These are phyloP conservation scores for Tilletia caries DNA, from an alignment of 1,284 basidiomycete species.

Conservation along the genomic window DNA sequence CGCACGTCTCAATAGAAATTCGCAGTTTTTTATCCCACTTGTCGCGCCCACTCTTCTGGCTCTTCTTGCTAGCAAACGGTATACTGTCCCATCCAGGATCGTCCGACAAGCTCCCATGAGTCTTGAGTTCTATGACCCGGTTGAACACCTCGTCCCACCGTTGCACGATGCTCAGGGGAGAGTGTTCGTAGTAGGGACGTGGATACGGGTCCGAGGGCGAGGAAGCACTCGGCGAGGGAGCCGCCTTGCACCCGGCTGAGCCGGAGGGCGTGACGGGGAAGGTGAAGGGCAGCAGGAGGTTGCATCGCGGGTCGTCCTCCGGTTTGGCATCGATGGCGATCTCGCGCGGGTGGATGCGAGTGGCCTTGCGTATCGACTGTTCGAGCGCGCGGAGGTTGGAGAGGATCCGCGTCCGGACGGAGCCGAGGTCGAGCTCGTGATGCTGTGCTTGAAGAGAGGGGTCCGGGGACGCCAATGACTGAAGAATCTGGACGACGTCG, in stretches of 20 bases:
- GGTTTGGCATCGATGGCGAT: not conserved
- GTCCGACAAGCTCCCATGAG: not conserved
- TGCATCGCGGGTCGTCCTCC: not conserved
- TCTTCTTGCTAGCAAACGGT: no score
- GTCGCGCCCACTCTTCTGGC: no score
- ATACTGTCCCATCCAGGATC: constrained; percentile 5
- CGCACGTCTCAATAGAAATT: not conserved
- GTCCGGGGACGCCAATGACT: not conserved
- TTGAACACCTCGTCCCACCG: not conserved
- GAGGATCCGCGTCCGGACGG: not conserved
- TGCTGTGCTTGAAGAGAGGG: no score
- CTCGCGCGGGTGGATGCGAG: not conserved
- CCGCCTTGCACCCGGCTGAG: not conserved
- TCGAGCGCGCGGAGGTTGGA: not conserved
- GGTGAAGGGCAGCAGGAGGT: not conserved
- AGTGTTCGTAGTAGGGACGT: constrained; percentile 2
- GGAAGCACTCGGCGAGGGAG: not conserved
- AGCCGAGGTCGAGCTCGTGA: not conserved
- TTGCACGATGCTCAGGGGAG: not conserved
- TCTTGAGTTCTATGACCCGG: not conserved
- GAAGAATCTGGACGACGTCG: not conserved
- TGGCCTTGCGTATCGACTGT: not conserved
- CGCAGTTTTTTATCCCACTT: not conserved
- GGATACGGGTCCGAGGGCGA: not conserved
- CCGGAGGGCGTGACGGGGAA: not conserved